Evolutionary conservation across 257 asterid genomes (phyloP).

Genomic region (Nicotiana noctiflora): DNA sequence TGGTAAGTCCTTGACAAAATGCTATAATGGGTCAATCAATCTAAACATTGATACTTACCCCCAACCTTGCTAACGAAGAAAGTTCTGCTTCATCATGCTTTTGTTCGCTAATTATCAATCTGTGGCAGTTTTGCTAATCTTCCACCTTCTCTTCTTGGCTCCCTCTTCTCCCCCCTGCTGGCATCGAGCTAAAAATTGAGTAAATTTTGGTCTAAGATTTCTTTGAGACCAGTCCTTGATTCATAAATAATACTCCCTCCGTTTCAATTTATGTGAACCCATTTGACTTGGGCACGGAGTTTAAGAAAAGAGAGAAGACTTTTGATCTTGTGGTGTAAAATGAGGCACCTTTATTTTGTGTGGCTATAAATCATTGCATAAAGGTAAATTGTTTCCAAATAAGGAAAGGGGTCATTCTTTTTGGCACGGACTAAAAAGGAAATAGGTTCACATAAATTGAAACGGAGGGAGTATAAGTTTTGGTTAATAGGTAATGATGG

Average conservation of each 20-base stretch:
- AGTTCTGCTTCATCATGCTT: not conserved
- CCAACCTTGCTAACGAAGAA: not conserved
- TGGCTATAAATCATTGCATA: too few relatives aligned
- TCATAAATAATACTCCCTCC: not conserved
- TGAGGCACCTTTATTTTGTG: too few relatives aligned
- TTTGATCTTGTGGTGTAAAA: too few relatives aligned
- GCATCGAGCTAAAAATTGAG: not conserved
- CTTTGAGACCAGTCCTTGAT: not conserved
- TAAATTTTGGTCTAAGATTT: not conserved
- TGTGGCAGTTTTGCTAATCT: not conserved
- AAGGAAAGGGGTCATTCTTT: too few relatives aligned
- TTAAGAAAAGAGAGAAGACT: too few relatives aligned
- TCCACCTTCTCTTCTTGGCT: not conserved
- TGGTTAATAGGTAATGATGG: not conserved
- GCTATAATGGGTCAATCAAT: not conserved
- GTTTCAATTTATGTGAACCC: too few relatives aligned
- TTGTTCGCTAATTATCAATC: not conserved
- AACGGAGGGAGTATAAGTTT: too few relatives aligned
- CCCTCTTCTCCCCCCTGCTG: not conserved
- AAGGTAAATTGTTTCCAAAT: too few relatives aligned
- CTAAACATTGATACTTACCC: not conserved
- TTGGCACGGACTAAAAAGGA: too few relatives aligned
- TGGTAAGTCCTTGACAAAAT: conserved; percentile 44
- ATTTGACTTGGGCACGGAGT: too few relatives aligned
- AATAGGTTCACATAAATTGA: too few relatives aligned